Base-by-base conservation (phyloP, 1,284 basidiomycete species). In the Athelia psychrophila region DNA sequence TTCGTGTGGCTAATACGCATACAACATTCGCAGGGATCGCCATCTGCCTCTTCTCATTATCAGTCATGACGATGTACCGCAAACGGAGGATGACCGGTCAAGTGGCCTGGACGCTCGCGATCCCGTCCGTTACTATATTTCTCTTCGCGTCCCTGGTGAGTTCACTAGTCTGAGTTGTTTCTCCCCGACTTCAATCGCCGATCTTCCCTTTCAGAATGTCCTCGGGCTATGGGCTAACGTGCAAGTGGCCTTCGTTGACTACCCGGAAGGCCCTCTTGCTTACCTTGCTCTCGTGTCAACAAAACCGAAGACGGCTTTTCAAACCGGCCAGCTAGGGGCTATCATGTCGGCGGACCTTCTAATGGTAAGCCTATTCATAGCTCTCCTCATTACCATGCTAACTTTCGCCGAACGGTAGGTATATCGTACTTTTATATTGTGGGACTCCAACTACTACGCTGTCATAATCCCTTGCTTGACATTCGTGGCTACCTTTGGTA, bases 261-360 rank as follows among this genome's bases (percentile, higher is more conserved):
- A 42, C 20, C n/a, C 38, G 9, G 38, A n/a, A n/a, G 38, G 20
- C 38, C 16, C 38, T 5, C n/a, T 18, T n/a, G 38, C 6, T 5
- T 42, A 8, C 20, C n/a, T 42, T 16, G n/a, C 6, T 5, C 38
- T n/a, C 20, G n/a, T 42, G 5, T 8, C n/a, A 22, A 8, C 38
- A 22, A 6, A 6, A 18, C 9, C 8, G 38, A 42, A 42, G 20
- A 42, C n/a, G 20, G 20, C 20, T 22, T 18, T 42, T 42, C 38
- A 42, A 22, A 42, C 38, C 38, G 38, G 38, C 38, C 38, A 42
- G n/a, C n/a, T 42, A 42, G 38, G 38, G n/a, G 38, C 38, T 22
- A 42, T 42, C 20, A 8, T 42, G 16, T 22, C n/a, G 20, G n/a
- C 38, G 5, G 38, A 42, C 20, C n/a, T 22, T 22, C n/a, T 42